Base-by-base conservation (phyloP, 2,329 filamentous ascomycete species). In the Xylariaceae sp. region DNA sequence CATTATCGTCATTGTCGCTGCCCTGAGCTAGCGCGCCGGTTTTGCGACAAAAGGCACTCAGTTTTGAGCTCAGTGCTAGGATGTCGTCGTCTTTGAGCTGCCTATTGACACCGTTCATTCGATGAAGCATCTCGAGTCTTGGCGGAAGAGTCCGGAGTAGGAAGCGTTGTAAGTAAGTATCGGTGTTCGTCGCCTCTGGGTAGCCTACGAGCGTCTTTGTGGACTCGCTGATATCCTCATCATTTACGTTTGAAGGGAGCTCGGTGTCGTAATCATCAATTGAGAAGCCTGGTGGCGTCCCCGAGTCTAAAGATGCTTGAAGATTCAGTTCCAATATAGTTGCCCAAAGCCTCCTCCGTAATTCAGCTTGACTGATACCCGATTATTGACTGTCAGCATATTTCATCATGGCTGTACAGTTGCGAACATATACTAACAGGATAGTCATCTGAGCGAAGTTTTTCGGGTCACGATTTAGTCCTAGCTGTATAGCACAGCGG, bases 291-390 rank as follows among this genome's bases (percentile, higher is more conserved):
- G 77, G 73, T 2, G 77, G 69, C 0, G 73, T 75, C 0, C 79
- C 79, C 0, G 74, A 72, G 14, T 65, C 65, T 36, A 81, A 54
- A 41, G 76, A 76, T 1, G 75, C 69, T 31, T 76, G 74, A 0
- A 80, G 53, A 1, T 63, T 58, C 0, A 81, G 45, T 59, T 82
- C 79, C 0, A 80, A 57, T 16, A 80, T 72, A 0, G 78, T 79
- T 41, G 76, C 77, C 79, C 79, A 82, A 2, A 82, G 53, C 9
- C 79, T 68, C 5, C 77, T 69, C 1, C 76, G 72, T 65, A 80
- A 75, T 63, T 82, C 78, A 1, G 69, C 63, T 0, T 66, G 64
- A 31, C 50, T 53, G 6, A 16, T 38, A 17, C 14, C 19, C 10
- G 16, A 22, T 2, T 11, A 44, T 45, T 48, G 45, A 5, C 22